Base-by-base conservation (phyloP, 202 grass and related monocot genomes). In the Zoysia matrella region DNA sequence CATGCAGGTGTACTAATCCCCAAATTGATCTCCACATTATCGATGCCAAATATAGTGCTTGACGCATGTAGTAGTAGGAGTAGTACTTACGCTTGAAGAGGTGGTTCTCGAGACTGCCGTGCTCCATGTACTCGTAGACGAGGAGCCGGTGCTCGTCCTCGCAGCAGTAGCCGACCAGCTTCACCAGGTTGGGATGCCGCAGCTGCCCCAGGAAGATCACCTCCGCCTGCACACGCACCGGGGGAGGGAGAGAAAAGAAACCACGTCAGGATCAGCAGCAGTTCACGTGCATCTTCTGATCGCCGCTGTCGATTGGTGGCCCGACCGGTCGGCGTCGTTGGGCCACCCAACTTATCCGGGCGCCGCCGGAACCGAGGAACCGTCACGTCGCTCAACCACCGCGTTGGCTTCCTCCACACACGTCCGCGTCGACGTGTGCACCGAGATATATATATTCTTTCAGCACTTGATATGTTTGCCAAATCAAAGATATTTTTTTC, bases 21-120 rank as follows among this genome's bases (percentile, higher is more conserved):
- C 22, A 30, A 36, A 61, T 30, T 11, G 8, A 8, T 60, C 16
- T 61, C 58, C 58, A 36, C 8, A 10, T 61, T 61, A 56, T 1
- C 2, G 36, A 9, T 9, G 58, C 1, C 6, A 51, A 3, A 30
- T 9, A 61, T 1, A 30, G 3, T 30, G n/a, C 0, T 60, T 9
- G 22, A 30, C 22, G 22, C n/a, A 18, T 60, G n/a, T 8, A 51
- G 6, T 8, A 51, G 8, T n/a, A 30, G 22, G 11, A 71, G 7
- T 0, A 50, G 0, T 51, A 65, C 90, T 80, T 83, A 92, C 90
- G 81, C 47, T 83, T 80, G 75, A 92, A 89, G 65, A 92, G 86
- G 77, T 89, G 90, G 86, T 92, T 89, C 83, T 92, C 90, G 22
- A 92, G 69, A 76, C 90, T 92, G 66, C 86, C 86, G 14, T 89